These are phyloP conservation scores for Colletotrichum lindemuthianum DNA, from an alignment of 2,329 filamentous ascomycete genomes.

Conservation along the genomic window DNA sequence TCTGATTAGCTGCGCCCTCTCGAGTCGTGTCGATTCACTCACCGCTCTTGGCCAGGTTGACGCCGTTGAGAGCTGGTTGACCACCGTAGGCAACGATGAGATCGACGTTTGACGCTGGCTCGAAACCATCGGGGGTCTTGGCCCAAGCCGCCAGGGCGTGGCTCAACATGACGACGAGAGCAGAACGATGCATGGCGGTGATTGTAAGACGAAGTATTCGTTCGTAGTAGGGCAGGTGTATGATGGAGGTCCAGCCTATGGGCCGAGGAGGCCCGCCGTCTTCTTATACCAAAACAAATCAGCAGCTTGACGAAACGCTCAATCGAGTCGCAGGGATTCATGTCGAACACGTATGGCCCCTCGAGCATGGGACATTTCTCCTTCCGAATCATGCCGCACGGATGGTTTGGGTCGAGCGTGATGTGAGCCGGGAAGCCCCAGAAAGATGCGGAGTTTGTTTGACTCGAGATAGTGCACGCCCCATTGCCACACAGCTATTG, in stretches of 20 bases:
- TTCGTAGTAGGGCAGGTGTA: no score
- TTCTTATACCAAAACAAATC: constrained; percentile 8
- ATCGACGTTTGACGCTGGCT: constrained; percentile 47
- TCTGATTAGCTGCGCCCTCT: neutral
- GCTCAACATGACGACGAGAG: constrained; percentile 16
- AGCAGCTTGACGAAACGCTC: constrained; percentile 11
- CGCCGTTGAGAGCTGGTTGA: constrained; percentile 48
- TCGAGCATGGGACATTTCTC: no score
- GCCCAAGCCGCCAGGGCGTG: constrained; percentile 43
- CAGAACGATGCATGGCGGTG: constrained; percentile 11
- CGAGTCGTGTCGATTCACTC: constrained; percentile 23
- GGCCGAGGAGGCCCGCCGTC: neutral
- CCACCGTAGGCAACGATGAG: constrained; percentile 52
- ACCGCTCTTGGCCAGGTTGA: constrained; percentile 50
- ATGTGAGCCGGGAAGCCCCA: no score
- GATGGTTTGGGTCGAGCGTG: no score
- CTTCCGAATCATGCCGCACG: no score
- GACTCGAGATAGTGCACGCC: no score
- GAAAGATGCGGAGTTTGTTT: no score
- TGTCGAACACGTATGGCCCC: constrained; percentile 1
- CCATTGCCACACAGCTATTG: no score
- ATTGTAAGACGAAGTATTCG: no score
- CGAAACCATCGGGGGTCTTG: constrained; percentile 52
- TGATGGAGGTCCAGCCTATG: no score
- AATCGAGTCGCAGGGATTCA: constrained; percentile 17